Evolutionary conservation across 176 grass and related monocot genomes (phyloP), one percentile per base, ranked within the genome.

Genomic region (Rhynchospora pubera): DNA sequence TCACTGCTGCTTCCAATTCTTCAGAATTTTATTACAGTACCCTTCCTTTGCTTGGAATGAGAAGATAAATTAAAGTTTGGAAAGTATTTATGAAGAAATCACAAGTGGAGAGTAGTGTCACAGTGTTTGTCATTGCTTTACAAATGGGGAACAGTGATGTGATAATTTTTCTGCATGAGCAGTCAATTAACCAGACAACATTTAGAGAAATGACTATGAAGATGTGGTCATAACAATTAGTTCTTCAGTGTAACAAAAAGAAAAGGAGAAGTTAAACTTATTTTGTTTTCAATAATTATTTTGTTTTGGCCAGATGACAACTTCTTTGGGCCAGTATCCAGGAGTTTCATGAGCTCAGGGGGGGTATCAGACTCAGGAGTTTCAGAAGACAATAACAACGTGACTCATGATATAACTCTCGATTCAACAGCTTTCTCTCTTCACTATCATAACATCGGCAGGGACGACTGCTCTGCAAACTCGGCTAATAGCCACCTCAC

Each of bases 251-350:
- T 26, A 7, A 28, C 52, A 50, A 30, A 2, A 75, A n/a, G n/a
- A n/a, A n/a, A n/a, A n/a, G n/a, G n/a, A n/a, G n/a, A n/a, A n/a
- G n/a, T n/a, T n/a, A n/a, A 21, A 45, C 66, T 19, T 16, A 75
- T 21, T 75, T 26, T 70, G 65, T 42, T 68, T 15, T 68, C 2
- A 23, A 19, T 76, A 51, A 7, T 77, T 32, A 48, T 69, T 16
- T 82, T 83, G 6, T 39, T 83, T 85, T 74, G 77, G 45, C 45
- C 87, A 98, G 95, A 94, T 90, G 95, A 88, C 19, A 90, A 98
- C 84, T 94, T 94, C 51, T 98, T 98, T 87, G 95, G 95, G 15
- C 87, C 91, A 19, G 89, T 98, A 30, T 98, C 95, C 26, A 85
- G 85, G 64, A 94, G 89, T 68, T 98, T 98, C 85, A 88, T 98